Evolutionary conservation across 139 green algal species (phyloP).

Genomic region (Asterochloris erici): DNA sequence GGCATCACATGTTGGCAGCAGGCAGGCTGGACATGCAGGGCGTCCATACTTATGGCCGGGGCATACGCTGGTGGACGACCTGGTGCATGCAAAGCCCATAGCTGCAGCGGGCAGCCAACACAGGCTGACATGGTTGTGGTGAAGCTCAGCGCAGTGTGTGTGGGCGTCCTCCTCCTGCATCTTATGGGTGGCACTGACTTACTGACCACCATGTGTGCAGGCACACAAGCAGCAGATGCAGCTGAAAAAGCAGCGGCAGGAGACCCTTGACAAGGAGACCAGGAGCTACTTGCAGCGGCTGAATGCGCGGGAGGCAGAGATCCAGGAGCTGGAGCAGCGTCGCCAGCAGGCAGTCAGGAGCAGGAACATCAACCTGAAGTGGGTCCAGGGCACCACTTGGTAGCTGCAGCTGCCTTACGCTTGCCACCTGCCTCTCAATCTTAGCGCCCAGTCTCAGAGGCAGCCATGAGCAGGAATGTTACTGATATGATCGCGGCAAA

Average conservation of each 20-base stretch:
- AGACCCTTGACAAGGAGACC: background rate
- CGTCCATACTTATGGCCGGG: too few species aligned
- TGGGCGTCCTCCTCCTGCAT: too few species aligned
- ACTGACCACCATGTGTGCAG: background rate
- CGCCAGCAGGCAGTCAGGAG: constrained; percentile 2
- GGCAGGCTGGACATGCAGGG: too few species aligned
- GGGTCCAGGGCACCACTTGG: background rate
- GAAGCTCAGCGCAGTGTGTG: too few species aligned
- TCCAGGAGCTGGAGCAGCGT: background rate
- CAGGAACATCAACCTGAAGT: constrained; percentile 1
- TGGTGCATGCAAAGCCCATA: too few species aligned
- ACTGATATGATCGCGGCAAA: background rate
- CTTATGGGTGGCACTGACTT: too few species aligned
- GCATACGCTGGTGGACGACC: too few species aligned
- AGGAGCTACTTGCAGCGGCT: background rate
- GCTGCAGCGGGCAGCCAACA: too few species aligned
- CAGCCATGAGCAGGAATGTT: background rate
- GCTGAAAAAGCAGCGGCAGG: background rate
- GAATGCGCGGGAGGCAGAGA: constrained; percentile 1
- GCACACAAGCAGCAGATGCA: constrained; percentile 7
- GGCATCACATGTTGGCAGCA: too few species aligned
- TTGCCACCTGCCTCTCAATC: background rate
- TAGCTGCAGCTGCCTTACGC: background rate
- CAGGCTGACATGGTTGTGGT: too few species aligned
- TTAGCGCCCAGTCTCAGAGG: background rate